Base-by-base conservation (phyloP, 768 basidiomycete genomes). In the Rhizopogon vesiculosus region DNA sequence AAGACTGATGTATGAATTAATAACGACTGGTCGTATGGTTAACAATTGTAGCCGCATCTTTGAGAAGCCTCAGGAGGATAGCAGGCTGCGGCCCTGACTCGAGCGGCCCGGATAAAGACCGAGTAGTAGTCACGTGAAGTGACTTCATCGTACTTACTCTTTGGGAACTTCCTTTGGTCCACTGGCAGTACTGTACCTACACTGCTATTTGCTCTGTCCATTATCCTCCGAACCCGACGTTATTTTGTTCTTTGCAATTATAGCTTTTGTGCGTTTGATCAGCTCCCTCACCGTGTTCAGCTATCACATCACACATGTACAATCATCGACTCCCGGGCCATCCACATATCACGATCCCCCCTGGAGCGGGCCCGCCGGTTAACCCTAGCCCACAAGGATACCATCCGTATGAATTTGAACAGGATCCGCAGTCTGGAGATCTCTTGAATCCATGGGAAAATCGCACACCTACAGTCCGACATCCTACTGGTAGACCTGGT, bases 291-390 rank as follows among this genome's bases (percentile, higher is more conserved):
- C 16, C 19, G 8, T 22, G 15, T 25, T 25, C 22, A 1, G 35
- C 19, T 15, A 35, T 49, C 15, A 35, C 19, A 35, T 49, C 22
- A 15, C 19, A 22, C 12, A 70, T 70, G 69, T 52, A 70, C 1
- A 68, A 62, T 56, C 35, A 69, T 54, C 68, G 64, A 56, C 69
- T 70, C 19, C 35, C 35, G 5, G 35, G 18, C 22, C 62, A 72
- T 31, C 77, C 75, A 7, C 63, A 72, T 49, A 42, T 78, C 48
- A 54, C 62, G 38, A 77, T 80, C 35, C 76, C 78, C 12, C 57
- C 66, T 6, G 72, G 66, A 57, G 61, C 72, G 6, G 65, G 63
- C 35, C 71, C 66, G 46, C 72, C 73, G 13, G 54, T 61, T 22
- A 66, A 67, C 43, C 69, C 70, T 25, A 62, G 56, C 45, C 66